Percentiles rank a stretch among this genome's conserved stretches.
Conservation (phyloP, 164 flowering plant species). For the Cinnamomum chago region DNA sequence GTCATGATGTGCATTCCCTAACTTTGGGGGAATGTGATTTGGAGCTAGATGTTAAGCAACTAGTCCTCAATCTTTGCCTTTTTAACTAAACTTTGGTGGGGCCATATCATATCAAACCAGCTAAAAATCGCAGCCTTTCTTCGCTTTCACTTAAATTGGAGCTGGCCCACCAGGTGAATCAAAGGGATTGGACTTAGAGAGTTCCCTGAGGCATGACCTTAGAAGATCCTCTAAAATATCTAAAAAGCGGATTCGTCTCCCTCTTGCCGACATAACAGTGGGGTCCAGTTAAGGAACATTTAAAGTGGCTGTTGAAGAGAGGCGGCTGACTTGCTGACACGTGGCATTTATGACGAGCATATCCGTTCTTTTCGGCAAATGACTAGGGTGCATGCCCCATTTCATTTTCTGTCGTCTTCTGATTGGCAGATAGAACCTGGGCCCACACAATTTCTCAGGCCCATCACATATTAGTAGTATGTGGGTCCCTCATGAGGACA, state of each 20-base stretch:
- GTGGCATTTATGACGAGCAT: background rate
- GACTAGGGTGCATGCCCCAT: no score
- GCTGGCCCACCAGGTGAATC: background rate
- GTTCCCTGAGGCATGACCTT: background rate
- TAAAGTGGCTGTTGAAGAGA: background rate
- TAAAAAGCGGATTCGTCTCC: background rate
- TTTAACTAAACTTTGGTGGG: background rate
- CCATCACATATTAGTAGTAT: no score
- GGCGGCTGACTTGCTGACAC: background rate
- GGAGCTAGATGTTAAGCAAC: background rate
- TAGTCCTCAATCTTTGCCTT: background rate
- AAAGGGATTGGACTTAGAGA: background rate
- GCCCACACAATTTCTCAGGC: no score
- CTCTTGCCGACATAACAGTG: constrained; percentile 5
- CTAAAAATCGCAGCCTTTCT: background rate
- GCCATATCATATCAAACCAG: background rate
- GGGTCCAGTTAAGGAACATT: background rate
- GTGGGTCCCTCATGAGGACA: no score
- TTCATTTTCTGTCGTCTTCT: no score
- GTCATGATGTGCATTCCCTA: no score
- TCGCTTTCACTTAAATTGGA: background rate
- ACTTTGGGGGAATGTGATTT: no score
- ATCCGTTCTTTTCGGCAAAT: no score
- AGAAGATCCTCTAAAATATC: background rate
- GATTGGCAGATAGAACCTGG: no score